These are phyloP conservation scores for Candida sithepensis DNA, from an alignment of 805 yeast genomes.

Conservation along the genomic window DNA sequence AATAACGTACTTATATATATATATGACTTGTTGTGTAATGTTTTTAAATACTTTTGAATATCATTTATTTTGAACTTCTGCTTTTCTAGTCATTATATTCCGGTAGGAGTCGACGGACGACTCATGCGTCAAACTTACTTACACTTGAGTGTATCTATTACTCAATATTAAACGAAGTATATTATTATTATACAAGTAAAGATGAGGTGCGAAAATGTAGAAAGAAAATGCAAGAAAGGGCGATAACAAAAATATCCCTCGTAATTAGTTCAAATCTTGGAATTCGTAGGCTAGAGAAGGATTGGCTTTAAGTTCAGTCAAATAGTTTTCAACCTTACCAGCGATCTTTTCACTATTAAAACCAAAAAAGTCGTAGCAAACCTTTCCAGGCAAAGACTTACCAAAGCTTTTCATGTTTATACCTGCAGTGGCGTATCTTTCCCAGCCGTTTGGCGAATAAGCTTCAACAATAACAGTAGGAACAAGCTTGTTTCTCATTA, in stretches of 20 bases:
- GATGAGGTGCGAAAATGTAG: not conserved
- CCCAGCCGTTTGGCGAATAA: conserved; percentile 87
- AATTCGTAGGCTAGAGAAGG: conserved; percentile 25
- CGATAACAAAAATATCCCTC: not conserved
- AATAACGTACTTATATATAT: not conserved
- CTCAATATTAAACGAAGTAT: too few species aligned
- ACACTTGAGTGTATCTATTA: too few species aligned
- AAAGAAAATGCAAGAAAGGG: not conserved
- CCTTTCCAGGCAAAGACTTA: conserved; percentile 86
- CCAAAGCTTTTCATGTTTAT: conserved; percentile 95
- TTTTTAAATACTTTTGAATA: too few species aligned
- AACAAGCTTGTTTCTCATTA: conserved; percentile 75
- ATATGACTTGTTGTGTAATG: too few species aligned
- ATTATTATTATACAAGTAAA: not conserved
- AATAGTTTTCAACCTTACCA: conserved; percentile 29
- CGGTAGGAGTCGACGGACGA: too few species aligned
- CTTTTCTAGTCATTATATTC: too few species aligned
- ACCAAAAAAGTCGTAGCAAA: conserved; percentile 77
- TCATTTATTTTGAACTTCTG: too few species aligned
- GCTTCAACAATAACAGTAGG: conserved; percentile 95
- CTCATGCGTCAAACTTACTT: too few species aligned
- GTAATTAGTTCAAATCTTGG: conserved; percentile 25
- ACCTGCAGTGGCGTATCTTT: conserved; percentile 92
- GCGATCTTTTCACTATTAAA: conserved; percentile 92
- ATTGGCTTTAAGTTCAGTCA: conserved; percentile 8